A percentile compares a stretch with the other conserved stretches of the same genome.
phyloP scores from a whole-genome alignment of 2,329 filamentous ascomycete genomes.

The Diaporthe citri region DNA sequence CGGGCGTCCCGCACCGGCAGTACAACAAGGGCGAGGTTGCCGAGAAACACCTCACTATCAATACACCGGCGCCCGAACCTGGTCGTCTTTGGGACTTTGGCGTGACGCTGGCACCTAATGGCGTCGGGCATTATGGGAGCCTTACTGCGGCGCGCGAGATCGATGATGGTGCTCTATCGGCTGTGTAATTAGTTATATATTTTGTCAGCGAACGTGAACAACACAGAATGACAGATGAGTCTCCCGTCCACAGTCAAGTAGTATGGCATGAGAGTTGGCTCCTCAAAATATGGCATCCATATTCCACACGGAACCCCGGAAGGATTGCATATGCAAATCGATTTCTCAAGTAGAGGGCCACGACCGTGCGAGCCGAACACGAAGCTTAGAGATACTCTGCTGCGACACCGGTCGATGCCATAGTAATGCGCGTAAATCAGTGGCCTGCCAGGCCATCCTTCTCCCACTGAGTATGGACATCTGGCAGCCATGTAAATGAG shows the following conservation, averaged over 20 bases:
- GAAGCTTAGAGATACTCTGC: not conserved
- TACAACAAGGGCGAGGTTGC: not conserved
- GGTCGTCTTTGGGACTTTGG: not conserved
- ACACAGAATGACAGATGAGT: not conserved
- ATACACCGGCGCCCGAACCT: conserved; percentile 8
- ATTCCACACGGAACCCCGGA: not conserved
- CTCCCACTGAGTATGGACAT: not conserved
- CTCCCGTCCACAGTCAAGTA: too few species aligned
- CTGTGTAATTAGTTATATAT: not conserved
- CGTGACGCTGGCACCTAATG: not conserved
- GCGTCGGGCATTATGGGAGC: not conserved
- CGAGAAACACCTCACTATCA: conserved; percentile 2
- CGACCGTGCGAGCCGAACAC: too few species aligned
- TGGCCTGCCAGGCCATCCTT: too few species aligned
- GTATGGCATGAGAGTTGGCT: too few species aligned
- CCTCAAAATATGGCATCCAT: too few species aligned
- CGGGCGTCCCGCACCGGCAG: not conserved
- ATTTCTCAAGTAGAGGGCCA: not conserved
- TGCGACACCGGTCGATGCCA: not conserved
- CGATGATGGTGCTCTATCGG: not conserved
- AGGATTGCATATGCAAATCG: not conserved
- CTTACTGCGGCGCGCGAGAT: conserved; percentile 4
- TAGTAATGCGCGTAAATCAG: not conserved
- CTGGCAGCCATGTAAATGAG: not conserved
- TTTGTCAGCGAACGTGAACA: not conserved